Evolutionary conservation across 2,329 filamentous ascomycete species (phyloP).

Genomic region (Bimuria novae-zelandiae): DNA sequence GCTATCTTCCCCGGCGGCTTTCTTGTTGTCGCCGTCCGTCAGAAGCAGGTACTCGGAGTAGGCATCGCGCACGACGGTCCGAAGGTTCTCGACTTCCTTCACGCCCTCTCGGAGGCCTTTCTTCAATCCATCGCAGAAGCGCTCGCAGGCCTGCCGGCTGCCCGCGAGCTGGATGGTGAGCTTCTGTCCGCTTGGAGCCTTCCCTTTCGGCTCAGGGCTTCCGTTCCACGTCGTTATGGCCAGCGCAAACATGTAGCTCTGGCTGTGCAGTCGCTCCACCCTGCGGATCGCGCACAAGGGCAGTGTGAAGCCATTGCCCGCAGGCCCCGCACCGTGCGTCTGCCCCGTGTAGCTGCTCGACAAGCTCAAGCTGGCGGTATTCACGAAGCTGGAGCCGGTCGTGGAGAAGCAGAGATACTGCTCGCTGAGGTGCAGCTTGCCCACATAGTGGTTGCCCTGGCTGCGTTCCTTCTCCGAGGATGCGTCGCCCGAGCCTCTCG

Average conservation of each 20-base stretch:
- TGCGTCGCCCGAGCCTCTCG: slow-evolving; percentile 50
- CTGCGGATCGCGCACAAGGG: slow-evolving; percentile 88
- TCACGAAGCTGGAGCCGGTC: slow-evolving; percentile 83
- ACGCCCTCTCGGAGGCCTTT: slow-evolving; percentile 85
- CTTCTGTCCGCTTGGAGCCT: slow-evolving; percentile 69
- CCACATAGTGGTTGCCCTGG: slow-evolving; percentile 84
- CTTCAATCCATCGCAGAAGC: slow-evolving; percentile 95
- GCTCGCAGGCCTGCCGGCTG: slow-evolving; percentile 84
- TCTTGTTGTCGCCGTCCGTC: slow-evolving; percentile 51
- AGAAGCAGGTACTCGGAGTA: slow-evolving; percentile 71
- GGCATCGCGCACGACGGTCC: slow-evolving; percentile 78
- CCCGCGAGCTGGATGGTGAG: slow-evolving; percentile 91
- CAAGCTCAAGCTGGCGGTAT: slow-evolving; percentile 75
- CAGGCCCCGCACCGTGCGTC: slow-evolving; percentile 88
- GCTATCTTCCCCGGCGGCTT: slow-evolving; percentile 39
- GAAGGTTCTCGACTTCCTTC: slow-evolving; percentile 83
- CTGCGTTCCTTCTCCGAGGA: slow-evolving; percentile 69
- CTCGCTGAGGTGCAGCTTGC: slow-evolving; percentile 92
- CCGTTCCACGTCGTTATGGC: slow-evolving; percentile 95
- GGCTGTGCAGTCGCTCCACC: slow-evolving; percentile 90
- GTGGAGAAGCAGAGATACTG: slow-evolving; percentile 97
- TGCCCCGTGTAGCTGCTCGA: slow-evolving; percentile 88
- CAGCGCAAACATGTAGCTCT: slow-evolving; percentile 89
- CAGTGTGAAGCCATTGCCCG: slow-evolving; percentile 93
- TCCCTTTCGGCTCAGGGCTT: slow-evolving; percentile 49